Conservation (phyloP, 179 eudicot species). For the Carnegiea gigantea region DNA sequence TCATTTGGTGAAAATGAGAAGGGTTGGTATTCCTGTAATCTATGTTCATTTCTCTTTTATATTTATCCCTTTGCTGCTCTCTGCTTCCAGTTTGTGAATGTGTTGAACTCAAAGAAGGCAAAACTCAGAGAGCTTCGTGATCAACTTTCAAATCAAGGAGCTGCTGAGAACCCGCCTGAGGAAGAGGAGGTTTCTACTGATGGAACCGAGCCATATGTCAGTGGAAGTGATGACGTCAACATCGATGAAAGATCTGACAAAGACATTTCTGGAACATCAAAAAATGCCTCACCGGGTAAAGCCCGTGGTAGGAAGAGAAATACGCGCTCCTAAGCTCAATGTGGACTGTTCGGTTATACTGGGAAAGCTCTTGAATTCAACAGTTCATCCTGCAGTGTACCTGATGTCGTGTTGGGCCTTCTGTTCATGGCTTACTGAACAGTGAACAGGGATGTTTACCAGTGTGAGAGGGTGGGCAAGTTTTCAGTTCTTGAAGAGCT, state of each 20-base stretch:
- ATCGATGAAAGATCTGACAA: conserved; percentile 35
- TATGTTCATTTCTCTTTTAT: neutral
- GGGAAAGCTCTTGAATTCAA: neutral
- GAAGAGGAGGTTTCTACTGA: conserved; percentile 68
- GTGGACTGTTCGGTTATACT: neutral
- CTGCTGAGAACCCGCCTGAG: conserved; percentile 36
- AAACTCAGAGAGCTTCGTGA: conserved; percentile 81
- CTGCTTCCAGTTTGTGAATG: conserved; percentile 65
- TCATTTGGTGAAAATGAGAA: too few relatives aligned
- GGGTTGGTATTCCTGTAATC: neutral
- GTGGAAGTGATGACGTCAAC: conserved; percentile 45
- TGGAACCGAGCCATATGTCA: conserved; percentile 55
- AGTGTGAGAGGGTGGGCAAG: neutral
- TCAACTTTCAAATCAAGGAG: conserved; percentile 45
- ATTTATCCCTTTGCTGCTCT: neutral
- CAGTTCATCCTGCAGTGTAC: neutral
- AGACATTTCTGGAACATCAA: conserved; percentile 41
- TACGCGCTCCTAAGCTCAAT: conserved; percentile 3
- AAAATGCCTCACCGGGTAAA: conserved; percentile 34
- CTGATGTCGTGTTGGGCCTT: neutral
- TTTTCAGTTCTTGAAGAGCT: neutral
- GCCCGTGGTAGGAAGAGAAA: conserved; percentile 50
- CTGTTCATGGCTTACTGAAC: neutral
- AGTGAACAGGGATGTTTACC: too few relatives aligned
- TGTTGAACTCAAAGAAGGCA: conserved; percentile 84